A percentile compares a stretch with the other conserved stretches of the same genome.
Conservation (phyloP, 2,329 filamentous ascomycete genomes). For the Xylariaceae sp. region DNA sequence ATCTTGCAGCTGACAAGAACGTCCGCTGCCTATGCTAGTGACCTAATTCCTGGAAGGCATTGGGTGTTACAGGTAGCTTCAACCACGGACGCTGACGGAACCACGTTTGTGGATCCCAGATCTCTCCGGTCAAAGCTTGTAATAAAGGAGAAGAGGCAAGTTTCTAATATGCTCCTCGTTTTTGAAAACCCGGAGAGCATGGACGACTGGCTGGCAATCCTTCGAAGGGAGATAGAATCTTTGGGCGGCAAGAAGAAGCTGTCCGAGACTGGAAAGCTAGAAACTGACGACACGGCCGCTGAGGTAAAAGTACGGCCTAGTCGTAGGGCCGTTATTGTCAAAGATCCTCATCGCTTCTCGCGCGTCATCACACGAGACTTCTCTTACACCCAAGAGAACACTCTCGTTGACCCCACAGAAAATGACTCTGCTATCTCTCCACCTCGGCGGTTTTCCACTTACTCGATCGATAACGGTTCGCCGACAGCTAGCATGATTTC, state of each 20-base stretch:
- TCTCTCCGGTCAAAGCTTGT: conserved; percentile 71
- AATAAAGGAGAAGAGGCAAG: conserved; percentile 64
- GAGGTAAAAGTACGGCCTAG: conserved; percentile 50
- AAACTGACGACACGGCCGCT: conserved; percentile 47
- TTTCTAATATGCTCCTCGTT: conserved; percentile 73
- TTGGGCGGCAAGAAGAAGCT: conserved; percentile 70
- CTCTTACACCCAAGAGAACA: conserved; percentile 42
- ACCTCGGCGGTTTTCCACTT: conserved; percentile 46
- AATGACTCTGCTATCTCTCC: conserved; percentile 39
- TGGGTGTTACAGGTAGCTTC: conserved; percentile 82
- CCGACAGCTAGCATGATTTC: conserved; percentile 64
- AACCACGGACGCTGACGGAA: conserved; percentile 64
- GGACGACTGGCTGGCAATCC: conserved; percentile 74
- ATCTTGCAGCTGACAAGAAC: conserved; percentile 74
- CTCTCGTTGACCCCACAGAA: conserved; percentile 35
- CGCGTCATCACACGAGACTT: conserved; percentile 47
- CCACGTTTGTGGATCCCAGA: conserved; percentile 56
- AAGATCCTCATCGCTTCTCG: conserved; percentile 56
- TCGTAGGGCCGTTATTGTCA: conserved; percentile 55
- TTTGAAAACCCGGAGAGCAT: conserved; percentile 76
- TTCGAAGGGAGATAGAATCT: conserved; percentile 74
- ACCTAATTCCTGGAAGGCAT: conserved; percentile 79
- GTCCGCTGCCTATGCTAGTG: conserved; percentile 81
- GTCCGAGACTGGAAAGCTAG: conserved; percentile 64
- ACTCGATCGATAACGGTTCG: conserved; percentile 61